Evolutionary conservation across 345 rosid genomes (phyloP).

Genomic region (Citrus medica): DNA sequence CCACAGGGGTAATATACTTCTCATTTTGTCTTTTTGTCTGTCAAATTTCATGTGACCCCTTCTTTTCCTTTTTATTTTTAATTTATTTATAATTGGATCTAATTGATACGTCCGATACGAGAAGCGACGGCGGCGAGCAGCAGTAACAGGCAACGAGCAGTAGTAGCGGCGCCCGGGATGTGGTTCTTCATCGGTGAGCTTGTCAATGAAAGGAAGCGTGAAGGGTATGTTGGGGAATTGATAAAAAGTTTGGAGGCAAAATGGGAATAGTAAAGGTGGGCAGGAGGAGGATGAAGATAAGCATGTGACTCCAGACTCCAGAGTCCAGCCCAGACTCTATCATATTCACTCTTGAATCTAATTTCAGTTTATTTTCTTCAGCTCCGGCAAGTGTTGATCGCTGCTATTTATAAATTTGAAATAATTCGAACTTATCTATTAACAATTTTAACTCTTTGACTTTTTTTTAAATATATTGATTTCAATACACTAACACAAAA

Average conservation of each 20-base stretch:
- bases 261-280: constrained; percentile 7
- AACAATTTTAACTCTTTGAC: too few relatives aligned
- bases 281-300: constrained; percentile 17
- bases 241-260: constrained; percentile 25
- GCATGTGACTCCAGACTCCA: constrained; percentile 54
- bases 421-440: too few relatives aligned
- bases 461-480: too few relatives aligned
- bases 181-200: constrained; percentile 59
- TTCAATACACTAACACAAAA: too few relatives aligned
- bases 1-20: too few relatives aligned
- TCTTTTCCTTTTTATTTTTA: too few relatives aligned
- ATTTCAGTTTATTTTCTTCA: constrained; percentile 80
- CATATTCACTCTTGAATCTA: constrained; percentile 74
- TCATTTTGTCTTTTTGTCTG: too few relatives aligned
- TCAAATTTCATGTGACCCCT: too few relatives aligned
- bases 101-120: too few relatives aligned
- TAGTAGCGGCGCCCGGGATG: constrained; percentile 11
- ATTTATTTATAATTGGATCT: too few relatives aligned
- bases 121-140: too few relatives aligned
- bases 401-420: constrained; percentile 31
- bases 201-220: constrained; percentile 52
- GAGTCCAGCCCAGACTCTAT: constrained; percentile 66
- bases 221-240: constrained; percentile 45
- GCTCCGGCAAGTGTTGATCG: constrained; percentile 88
- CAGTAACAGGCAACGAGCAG: too few relatives aligned